Percentiles rank a stretch among this genome's conserved stretches.
These are phyloP conservation scores for Tirmania nivea DNA, from an alignment of 495 filamentous ascomycete genomes.

Conservation along the genomic window DNA sequence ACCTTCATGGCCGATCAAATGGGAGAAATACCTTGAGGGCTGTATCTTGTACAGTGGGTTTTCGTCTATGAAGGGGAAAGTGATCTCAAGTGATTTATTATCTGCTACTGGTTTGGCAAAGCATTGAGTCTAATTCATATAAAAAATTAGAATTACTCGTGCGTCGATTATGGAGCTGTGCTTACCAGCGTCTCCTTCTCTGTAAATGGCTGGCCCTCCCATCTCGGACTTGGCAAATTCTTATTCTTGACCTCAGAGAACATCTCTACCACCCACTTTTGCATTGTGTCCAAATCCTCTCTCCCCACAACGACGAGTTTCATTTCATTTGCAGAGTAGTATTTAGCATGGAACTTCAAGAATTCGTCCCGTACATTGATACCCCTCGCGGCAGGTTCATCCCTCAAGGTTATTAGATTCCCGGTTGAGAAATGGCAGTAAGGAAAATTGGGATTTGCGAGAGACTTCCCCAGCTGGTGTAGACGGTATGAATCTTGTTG, in stretches of 20 bases:
- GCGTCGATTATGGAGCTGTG: background rate
- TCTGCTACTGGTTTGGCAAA: slow-evolving; percentile 98
- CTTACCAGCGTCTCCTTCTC: slow-evolving; percentile 16
- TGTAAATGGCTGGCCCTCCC: slow-evolving; percentile 13
- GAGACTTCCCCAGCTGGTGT: slow-evolving; percentile 73
- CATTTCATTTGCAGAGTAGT: slow-evolving; percentile 92
- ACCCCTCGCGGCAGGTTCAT: slow-evolving; percentile 56
- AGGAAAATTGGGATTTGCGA: slow-evolving; percentile 81
- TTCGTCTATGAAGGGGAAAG: slow-evolving; percentile 78
- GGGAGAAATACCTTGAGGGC: slow-evolving; percentile 74
- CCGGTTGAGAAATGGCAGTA: slow-evolving; percentile 92
- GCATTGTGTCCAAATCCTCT: slow-evolving; percentile 70
- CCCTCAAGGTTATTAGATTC: slow-evolving; percentile 73
- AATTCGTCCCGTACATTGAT: slow-evolving; percentile 83
- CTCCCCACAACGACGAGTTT: slow-evolving; percentile 81
- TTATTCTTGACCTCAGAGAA: slow-evolving; percentile 76
- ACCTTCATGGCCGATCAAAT: slow-evolving; percentile 90
- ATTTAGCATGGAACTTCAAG: slow-evolving; percentile 71
- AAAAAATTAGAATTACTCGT: background rate
- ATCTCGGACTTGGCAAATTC: slow-evolving; percentile 32
- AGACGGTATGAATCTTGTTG: slow-evolving; percentile 88
- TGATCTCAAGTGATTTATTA: slow-evolving; percentile 57
- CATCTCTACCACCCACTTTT: slow-evolving; percentile 69
- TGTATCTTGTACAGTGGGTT: slow-evolving; percentile 62
- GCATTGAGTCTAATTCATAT: slow-evolving; percentile 45